Base-by-base conservation (phyloP, 495 filamentous ascomycete species). In the Neurospora intermedia region DNA sequence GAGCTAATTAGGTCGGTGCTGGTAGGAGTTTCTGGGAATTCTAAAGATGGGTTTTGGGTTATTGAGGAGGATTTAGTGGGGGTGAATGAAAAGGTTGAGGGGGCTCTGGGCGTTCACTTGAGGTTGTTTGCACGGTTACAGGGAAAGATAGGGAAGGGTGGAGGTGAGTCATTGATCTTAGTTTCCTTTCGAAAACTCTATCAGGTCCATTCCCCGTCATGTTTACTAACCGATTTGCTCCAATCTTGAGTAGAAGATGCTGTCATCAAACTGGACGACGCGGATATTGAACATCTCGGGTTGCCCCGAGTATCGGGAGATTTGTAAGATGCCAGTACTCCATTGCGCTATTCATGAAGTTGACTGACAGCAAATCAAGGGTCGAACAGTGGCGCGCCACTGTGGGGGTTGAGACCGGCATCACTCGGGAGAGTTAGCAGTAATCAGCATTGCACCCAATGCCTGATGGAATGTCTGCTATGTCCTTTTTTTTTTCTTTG, bases 341-440 rank as follows among this genome's bases (percentile, higher is more conserved):
- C 27, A 4, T 66, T 66, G 27, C 27, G 4, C 2, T 35, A 18
- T 35, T 35, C 5, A 18, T 66, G 54, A 66, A 6, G 31, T 5
- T 27, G 27, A 27, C 54, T 66, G 15, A 66, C 27, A 31, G 15
- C 4, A 35, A 9, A 66, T 18, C 18, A n/a, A 73, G 69, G 71
- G 43, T 75, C n/a, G 74, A 73, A 69, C 71, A 73, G 43, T 75
- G 74, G 74, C 74, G 74, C 41, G 69, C 45, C n/a, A 66, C 27
- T 6, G 54, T 66, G 11, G 54, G 54, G 54, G 27, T 9, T 31
- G 54, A 66, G 54, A 35, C 54, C 6, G 54, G 54, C 31, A 66
- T 66, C 31, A 66, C 27, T 35, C 54, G 13, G 3, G 27, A 38
- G 27, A 66, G 16, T 4, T 27, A 9, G 23, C 15, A 66, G 54